Evolutionary conservation across 176 grass and related monocot genomes (phyloP), one percentile per base, ranked within the genome.

Genomic region (Eragrostis nindensis): DNA sequence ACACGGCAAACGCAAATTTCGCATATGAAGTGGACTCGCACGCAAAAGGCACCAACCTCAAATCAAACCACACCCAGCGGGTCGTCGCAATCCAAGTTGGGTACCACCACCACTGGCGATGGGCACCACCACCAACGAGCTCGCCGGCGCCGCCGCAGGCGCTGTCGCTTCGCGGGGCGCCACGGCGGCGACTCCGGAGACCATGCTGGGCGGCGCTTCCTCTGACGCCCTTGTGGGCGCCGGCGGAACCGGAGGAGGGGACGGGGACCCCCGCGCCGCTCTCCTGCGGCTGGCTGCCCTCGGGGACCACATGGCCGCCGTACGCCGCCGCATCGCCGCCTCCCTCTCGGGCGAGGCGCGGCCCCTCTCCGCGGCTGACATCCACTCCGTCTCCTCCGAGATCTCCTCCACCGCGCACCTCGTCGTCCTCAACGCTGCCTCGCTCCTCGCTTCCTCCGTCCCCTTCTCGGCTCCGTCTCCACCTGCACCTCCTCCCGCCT

Each of bases 371-470:
- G 47, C 68, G 48, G 45, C 78, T 29, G 87, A 91, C 30, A 87
- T 94, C 66, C 86, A 78, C n/a, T 83, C 86, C 54, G 86, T 98
- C 12, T 98, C 90, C 61, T 87, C 90, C 5, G 88, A 95, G 90
- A 98, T 98, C 78, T 85, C 88, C 71, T 83, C 92, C 46, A 66
- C 96, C 12, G 90, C 92, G 1, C 96, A 90, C 18, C 88, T 90
- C 64, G 84, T 90, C 69, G 90, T 99, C 85, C 82, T 93, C 84
- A 91, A 89, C 88, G 90, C 89, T 49, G 85, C 95, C 36, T 81
- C 91, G 45, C 92, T 99, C 74, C 88, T 99, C 52, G 89, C 92
- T 68, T 90, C 79, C 66, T 84, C 86, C 77, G 61, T 79, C 42
- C 74, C 86, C 49, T 61, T 76, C 15, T 68, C 80, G 10, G 26